Percentiles rank a stretch among this genome's conserved stretches.
Evolutionary conservation across 1,284 basidiomycete species (phyloP).

Genomic region (Ceratobasidium sp.): DNA sequence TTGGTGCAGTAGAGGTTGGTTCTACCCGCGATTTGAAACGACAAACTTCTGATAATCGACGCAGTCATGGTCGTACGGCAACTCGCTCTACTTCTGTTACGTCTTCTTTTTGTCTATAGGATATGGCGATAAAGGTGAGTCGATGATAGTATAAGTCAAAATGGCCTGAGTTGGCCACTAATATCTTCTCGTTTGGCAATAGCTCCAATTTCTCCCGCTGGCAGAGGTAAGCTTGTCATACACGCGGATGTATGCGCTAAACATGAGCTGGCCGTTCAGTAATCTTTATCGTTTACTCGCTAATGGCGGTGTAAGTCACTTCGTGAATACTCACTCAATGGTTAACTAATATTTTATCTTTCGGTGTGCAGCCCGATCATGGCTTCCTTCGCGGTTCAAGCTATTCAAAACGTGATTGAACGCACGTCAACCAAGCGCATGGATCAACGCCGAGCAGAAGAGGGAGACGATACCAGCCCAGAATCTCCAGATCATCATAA

Average conservation of each 20-base stretch:
- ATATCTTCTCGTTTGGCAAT: too few relatives aligned
- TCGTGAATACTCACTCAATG: too few relatives aligned
- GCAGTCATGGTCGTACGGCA: slow-evolving; percentile 44
- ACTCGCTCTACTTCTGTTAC: slow-evolving; percentile 53
- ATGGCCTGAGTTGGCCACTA: too few relatives aligned
- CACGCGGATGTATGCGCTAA: slow-evolving; percentile 13
- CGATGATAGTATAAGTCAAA: not conserved
- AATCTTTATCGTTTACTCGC: slow-evolving; percentile 47
- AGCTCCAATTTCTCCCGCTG: slow-evolving; percentile 43
- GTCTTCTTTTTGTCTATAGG: slow-evolving; percentile 56
- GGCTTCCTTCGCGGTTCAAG: slow-evolving; percentile 62
- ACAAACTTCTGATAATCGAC: not conserved
- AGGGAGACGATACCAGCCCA: slow-evolving; percentile 14
- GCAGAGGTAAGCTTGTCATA: slow-evolving; percentile 28
- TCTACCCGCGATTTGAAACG: too few relatives aligned
- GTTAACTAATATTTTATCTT: not conserved
- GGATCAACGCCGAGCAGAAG: slow-evolving; percentile 27
- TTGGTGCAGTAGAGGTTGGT: slow-evolving; percentile 46
- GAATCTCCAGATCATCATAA: not conserved
- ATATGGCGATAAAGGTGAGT: slow-evolving; percentile 47
- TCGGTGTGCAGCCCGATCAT: slow-evolving; percentile 57
- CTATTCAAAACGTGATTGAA: slow-evolving; percentile 59
- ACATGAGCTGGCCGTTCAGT: not conserved
- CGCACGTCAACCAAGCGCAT: slow-evolving; percentile 46
- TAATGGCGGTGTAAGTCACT: slow-evolving; percentile 46